These are phyloP conservation scores for Fusarium abutilonis DNA, from an alignment of 2,329 filamentous ascomycete genomes.

Conservation along the genomic window DNA sequence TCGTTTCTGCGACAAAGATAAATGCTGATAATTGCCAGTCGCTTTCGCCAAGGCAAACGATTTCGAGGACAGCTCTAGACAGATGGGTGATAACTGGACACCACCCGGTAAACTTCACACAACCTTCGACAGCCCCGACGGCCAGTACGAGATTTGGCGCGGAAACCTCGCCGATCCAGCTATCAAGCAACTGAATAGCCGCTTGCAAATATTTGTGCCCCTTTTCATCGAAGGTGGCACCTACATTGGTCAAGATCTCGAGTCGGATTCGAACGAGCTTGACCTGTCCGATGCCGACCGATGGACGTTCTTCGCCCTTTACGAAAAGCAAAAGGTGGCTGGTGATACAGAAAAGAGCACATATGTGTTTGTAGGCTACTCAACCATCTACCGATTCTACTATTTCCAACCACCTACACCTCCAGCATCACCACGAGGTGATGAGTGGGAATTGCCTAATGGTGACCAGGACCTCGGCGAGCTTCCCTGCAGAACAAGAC, in stretches of 20 bases:
- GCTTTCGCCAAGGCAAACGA: constrained; percentile 71
- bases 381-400: constrained; percentile 90
- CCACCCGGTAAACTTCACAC: constrained; percentile 81
- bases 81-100: constrained; percentile 60
- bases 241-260: constrained; percentile 64
- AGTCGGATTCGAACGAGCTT: constrained; percentile 66
- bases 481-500: constrained; percentile 80
- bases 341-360: constrained; percentile 58
- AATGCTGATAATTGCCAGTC: constrained; percentile 56
- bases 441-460: constrained; percentile 57
- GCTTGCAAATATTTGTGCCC: constrained; percentile 83
- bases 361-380: constrained; percentile 90
- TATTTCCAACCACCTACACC: constrained; percentile 63
- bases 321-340: constrained; percentile 66
- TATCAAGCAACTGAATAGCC: constrained; percentile 77
- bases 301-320: constrained; percentile 93
- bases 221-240: constrained; percentile 95
- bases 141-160: constrained; percentile 85
- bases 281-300: constrained; percentile 79
- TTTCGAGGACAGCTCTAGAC: constrained; percentile 68
- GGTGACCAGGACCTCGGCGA: constrained; percentile 63
- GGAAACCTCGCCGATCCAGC: constrained; percentile 75
- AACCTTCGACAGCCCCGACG: constrained; percentile 68
- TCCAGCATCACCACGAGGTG: constrained; percentile 51
- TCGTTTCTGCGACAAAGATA: background rate